phyloP scores from a whole-genome alignment of 1,139 yeast genomes.

The Suhomyces chickasaworum region DNA sequence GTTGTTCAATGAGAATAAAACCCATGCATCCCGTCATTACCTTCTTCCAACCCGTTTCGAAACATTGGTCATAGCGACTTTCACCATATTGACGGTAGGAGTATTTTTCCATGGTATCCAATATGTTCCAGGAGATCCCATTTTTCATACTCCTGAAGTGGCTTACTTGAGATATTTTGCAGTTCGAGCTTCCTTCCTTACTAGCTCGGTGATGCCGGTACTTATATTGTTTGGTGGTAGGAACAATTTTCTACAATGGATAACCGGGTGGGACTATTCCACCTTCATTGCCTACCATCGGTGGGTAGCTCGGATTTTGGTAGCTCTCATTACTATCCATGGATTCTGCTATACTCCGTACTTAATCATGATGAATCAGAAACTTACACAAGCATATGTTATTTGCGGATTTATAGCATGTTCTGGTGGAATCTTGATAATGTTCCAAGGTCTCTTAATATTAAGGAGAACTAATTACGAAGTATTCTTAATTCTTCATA shows the following conservation, averaged over 20 bases:
- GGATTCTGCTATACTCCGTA: conserved; percentile 34
- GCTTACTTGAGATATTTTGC: conserved; percentile 44
- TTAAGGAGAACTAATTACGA: conserved; percentile 49
- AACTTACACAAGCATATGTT: conserved; percentile 24
- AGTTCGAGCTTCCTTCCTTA: conserved; percentile 59
- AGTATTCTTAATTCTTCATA: conserved; percentile 43
- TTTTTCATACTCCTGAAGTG: conserved; percentile 22
- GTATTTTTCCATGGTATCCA: conserved; percentile 21
- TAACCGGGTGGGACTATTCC: conserved; percentile 64
- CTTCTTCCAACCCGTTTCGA: conserved; percentile 68
- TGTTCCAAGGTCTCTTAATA: conserved; percentile 37
- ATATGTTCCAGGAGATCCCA: conserved; percentile 31
- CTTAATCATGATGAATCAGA: conserved; percentile 6
- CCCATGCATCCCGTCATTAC: conserved; percentile 31
- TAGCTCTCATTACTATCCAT: conserved; percentile 43
- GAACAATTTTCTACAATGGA: conserved; percentile 55
- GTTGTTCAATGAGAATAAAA: conserved; percentile 41
- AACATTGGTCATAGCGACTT: conserved; percentile 16
- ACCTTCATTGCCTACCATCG: conserved; percentile 60
- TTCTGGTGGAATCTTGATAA: conserved; percentile 35
- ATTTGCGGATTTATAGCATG: conserved; percentile 35
- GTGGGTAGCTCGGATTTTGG: conserved; percentile 56
- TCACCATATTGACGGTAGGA: conserved; percentile 8
- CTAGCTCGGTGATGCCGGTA: conserved; percentile 54
- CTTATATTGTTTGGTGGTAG: conserved; percentile 62